phyloP scores from a whole-genome alignment of 2,329 filamentous ascomycete genomes.

The Gliomastix tumulicola region DNA sequence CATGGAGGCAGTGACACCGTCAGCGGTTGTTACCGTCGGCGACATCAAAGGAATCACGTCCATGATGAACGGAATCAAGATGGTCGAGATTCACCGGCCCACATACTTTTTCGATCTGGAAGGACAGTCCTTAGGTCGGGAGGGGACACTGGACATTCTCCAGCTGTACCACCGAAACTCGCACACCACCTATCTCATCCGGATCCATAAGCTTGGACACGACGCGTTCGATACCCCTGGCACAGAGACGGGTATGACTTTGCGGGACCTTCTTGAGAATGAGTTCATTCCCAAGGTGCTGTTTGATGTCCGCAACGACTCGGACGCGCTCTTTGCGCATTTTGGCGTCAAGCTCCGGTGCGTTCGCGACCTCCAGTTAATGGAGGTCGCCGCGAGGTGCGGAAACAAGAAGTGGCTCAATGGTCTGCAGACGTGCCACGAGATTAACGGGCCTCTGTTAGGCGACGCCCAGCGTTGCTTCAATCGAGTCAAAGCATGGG shows the following conservation, averaged over 20 bases:
- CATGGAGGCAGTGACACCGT: no score
- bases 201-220: constrained; percentile 28
- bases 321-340: constrained; percentile 43
- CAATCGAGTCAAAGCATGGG: constrained; percentile 25
- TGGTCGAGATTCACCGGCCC: no score
- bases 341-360: constrained; percentile 34
- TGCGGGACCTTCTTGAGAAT: constrained; percentile 37
- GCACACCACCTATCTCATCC: constrained; percentile 31
- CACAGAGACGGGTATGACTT: constrained; percentile 2
- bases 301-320: constrained; percentile 53
- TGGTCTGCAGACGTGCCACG: constrained; percentile 21
- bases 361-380: constrained; percentile 47
- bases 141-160: constrained; percentile 37
- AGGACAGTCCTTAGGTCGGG: constrained; percentile 31
- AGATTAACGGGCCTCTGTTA: constrained; percentile 12
- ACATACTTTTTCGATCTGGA: constrained; percentile 48
- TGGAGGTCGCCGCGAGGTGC: constrained; percentile 35
- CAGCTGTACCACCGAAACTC: constrained; percentile 23
- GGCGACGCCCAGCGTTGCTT: constrained; percentile 13
- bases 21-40: no score
- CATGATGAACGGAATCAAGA: no score
- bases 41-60: no score
- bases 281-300: constrained; percentile 35
- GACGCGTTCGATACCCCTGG: constrained; percentile 22
- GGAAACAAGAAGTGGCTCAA: constrained; percentile 7